phyloP scores from a whole-genome alignment of 2,329 filamentous ascomycete species.

The Fusarium vanettenii region DNA sequence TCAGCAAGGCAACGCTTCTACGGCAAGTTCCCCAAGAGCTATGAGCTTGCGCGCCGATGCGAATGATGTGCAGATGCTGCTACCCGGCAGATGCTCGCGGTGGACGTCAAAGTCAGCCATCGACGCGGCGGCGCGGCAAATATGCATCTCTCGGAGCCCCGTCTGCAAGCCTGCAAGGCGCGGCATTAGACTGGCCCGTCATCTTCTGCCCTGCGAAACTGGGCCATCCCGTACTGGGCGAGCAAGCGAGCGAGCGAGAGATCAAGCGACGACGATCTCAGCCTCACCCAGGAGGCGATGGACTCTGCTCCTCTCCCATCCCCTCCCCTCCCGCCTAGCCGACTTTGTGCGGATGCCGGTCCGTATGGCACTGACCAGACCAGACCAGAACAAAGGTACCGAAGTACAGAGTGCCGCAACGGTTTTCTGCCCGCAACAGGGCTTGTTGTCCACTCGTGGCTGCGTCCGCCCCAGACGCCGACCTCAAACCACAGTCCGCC shows the following conservation, averaged over 20 bases:
- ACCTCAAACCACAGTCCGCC: constrained; percentile 44
- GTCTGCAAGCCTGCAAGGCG: constrained; percentile 23
- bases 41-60: constrained; percentile 1
- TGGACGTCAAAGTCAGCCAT: constrained; percentile 13
- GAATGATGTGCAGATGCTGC: constrained; percentile 41
- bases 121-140: constrained; percentile 19
- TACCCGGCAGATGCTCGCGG: constrained; percentile 13
- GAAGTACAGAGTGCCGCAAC: constrained; percentile 36
- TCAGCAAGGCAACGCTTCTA: background rate
- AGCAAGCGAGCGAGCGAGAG: constrained; percentile 1
- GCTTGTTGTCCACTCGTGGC: constrained; percentile 37
- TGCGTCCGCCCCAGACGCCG: constrained; percentile 45
- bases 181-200: constrained; percentile 6
- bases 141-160: constrained; percentile 29
- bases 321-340: background rate
- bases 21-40: background rate
- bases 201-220: constrained; percentile 4
- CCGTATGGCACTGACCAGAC: background rate
- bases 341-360: constrained; percentile 1
- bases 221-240: constrained; percentile 6
- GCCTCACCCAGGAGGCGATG: constrained; percentile 38
- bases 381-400: constrained; percentile 14
- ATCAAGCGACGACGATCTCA: constrained; percentile 38
- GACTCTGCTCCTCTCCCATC: background rate
- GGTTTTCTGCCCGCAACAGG: constrained; percentile 27